phyloP scores from a whole-genome alignment of 176 grass and related monocot genomes.

The Chrysopogon serrulatus region DNA sequence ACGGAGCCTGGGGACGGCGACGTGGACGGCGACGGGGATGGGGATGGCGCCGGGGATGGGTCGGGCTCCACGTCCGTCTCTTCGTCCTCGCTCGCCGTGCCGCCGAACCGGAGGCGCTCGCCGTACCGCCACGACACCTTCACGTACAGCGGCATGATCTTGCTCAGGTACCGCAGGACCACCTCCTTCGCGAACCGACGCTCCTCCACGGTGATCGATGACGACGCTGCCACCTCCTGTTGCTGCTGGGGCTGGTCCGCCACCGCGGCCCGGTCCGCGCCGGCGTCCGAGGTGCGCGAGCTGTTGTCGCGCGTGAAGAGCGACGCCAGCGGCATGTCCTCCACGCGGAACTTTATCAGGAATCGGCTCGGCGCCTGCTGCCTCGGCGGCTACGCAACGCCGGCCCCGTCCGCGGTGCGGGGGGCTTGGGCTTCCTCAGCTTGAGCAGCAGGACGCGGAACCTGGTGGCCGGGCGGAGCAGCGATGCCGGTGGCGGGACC shows the following conservation, averaged over 20 bases:
- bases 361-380: slow-evolving; percentile 35
- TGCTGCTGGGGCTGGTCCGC: neutral
- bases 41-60: neutral
- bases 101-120: slow-evolving; percentile 57
- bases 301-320: slow-evolving; percentile 85
- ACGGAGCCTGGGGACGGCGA: neutral
- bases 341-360: slow-evolving; percentile 77
- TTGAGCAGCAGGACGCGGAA: slow-evolving; percentile 79
- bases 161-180: slow-evolving; percentile 75
- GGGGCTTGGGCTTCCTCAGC: slow-evolving; percentile 47
- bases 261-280: neutral
- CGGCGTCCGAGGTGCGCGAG: slow-evolving; percentile 44
- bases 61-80: slow-evolving; percentile 55
- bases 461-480: slow-evolving; percentile 67
- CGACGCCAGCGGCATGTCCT: slow-evolving; percentile 52
- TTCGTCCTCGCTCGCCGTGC: slow-evolving; percentile 34
- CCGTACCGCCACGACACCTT: slow-evolving; percentile 70
- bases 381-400: neutral
- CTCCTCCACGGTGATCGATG: slow-evolving; percentile 51
- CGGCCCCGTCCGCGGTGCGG: neutral
- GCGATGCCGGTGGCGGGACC: neutral
- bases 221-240: neutral
- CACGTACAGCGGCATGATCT: slow-evolving; percentile 81
- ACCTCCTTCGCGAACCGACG: slow-evolving; percentile 74
- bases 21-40: neutral